A percentile compares a stretch with the other conserved stretches of the same genome.
These are phyloP conservation scores for Saccharomyces hybrid DNA, from an alignment of 1,139 yeast species.

Conservation along the genomic window DNA sequence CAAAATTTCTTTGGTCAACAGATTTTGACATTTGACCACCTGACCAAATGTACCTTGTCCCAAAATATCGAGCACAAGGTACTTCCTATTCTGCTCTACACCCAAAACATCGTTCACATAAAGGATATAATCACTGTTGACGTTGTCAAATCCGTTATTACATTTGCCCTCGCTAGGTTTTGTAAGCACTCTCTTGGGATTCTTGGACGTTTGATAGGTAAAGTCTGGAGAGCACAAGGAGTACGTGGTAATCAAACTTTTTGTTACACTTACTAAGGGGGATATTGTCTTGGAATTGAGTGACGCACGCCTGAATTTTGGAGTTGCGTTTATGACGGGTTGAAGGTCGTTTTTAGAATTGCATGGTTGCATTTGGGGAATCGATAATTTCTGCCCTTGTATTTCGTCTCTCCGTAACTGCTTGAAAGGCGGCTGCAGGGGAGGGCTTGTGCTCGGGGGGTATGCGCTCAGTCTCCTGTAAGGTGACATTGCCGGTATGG, in stretches of 20 bases:
- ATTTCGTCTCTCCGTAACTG: conserved; percentile 19
- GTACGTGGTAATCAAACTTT: conserved; percentile 71
- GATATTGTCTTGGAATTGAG: conserved; percentile 72
- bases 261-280: conserved; percentile 76
- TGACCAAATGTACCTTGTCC: conserved; percentile 99
- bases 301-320: conserved; percentile 75
- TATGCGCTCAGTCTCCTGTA: conserved; percentile 28
- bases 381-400: conserved; percentile 9
- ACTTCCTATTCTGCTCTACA: conserved; percentile 75
- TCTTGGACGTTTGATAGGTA: conserved; percentile 74
- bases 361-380: conserved; percentile 26
- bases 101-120: conserved; percentile 94
- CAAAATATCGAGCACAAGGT: conserved; percentile 78
- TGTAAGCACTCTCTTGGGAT: conserved; percentile 86
- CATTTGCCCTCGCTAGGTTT: conserved; percentile 81
- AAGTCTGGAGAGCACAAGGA: conserved; percentile 82
- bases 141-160: conserved; percentile 83
- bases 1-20: conserved; percentile 77
- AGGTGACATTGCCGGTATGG: conserved; percentile 12
- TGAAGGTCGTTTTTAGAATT: conserved; percentile 42
- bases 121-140: conserved; percentile 80
- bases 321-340: conserved; percentile 57
- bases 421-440: conserved; percentile 20
- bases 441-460: conserved; percentile 19
- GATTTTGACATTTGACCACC: conserved; percentile 93